Conservation (phyloP, 305 asterid species). For the Salvia sclarea region DNA sequence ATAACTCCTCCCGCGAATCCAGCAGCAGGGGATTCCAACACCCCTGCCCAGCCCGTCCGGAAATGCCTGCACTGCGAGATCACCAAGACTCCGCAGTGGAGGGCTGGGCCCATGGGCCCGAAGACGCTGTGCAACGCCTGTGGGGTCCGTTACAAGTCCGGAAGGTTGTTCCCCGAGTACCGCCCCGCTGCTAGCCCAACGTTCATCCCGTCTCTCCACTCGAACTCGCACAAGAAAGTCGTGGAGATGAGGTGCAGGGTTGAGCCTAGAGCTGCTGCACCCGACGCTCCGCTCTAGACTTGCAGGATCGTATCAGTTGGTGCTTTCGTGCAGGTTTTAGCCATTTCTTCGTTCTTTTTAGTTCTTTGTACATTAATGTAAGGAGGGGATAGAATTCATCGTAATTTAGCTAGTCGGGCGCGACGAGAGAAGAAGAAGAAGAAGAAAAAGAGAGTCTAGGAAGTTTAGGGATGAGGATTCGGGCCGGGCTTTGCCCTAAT, state of each 20-base stretch:
- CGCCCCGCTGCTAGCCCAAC: constrained; percentile 91
- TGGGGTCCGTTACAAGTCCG: constrained; percentile 81
- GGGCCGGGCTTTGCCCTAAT: constrained; percentile 44
- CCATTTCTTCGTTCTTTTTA: constrained; percentile 58
- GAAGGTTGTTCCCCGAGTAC: constrained; percentile 75
- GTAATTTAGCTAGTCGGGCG: constrained; percentile 40
- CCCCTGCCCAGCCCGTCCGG: constrained; percentile 39
- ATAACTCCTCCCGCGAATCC: constrained; percentile 35
- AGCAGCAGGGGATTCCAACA: constrained; percentile 27
- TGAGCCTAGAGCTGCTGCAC: constrained; percentile 16
- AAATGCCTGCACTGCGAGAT: constrained; percentile 89
- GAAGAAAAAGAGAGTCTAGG: constrained; percentile 33
- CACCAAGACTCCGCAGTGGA: constrained; percentile 89
- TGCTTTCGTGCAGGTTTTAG: constrained; percentile 23
- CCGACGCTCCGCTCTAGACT: neutral
- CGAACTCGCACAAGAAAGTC: constrained; percentile 89
- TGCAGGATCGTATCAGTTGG: neutral
- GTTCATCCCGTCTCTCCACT: constrained; percentile 70
- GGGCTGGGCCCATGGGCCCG: constrained; percentile 87
- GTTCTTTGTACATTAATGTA: constrained; percentile 76
- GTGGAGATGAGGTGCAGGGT: constrained; percentile 67
- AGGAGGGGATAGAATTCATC: constrained; percentile 39
- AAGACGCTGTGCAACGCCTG: constrained; percentile 89
- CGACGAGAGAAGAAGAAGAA: constrained; percentile 15
- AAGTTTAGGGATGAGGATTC: constrained; percentile 31